Percentiles rank a stretch among this genome's conserved stretches.
Conservation (phyloP, 116 monocot species). For the Thalassia testudinum region DNA sequence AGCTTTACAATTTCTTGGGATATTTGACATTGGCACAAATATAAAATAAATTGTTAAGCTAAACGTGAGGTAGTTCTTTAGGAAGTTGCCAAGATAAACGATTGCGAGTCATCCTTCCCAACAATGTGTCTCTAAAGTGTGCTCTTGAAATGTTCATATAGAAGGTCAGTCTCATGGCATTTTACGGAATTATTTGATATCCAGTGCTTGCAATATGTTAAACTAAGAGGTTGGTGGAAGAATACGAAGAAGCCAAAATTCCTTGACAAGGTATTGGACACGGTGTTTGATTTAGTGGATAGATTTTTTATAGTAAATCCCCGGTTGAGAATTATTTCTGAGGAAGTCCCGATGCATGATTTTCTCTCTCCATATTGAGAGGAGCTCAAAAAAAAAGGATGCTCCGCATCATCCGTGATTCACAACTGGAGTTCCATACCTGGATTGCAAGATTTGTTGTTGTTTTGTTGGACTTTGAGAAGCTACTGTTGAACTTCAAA, state of each 20-base stretch:
- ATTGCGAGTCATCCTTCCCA: too few relatives aligned
- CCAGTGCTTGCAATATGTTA: constrained; percentile 22
- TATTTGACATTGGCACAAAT: constrained; percentile 19
- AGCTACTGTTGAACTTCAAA: too few relatives aligned
- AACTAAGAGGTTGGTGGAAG: constrained; percentile 57
- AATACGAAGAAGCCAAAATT: constrained; percentile 60
- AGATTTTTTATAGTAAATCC: constrained; percentile 75
- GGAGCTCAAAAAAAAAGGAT: constrained; percentile 29
- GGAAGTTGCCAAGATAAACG: constrained; percentile 95
- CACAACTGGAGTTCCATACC: constrained; percentile 30
- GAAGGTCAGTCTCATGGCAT: too few relatives aligned
- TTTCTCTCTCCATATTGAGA: constrained; percentile 73
- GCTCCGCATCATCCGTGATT: constrained; percentile 17
- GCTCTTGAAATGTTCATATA: too few relatives aligned
- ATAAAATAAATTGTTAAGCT: constrained; percentile 83
- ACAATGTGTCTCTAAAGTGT: too few relatives aligned
- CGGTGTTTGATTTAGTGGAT: constrained; percentile 63
- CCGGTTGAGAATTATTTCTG: constrained; percentile 44
- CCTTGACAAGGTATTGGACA: constrained; percentile 26
- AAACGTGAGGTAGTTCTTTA: constrained; percentile 86
- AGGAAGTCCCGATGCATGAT: constrained; percentile 67
- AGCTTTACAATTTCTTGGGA: not conserved
- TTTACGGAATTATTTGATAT: constrained; percentile 44
- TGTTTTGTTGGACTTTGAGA: too few relatives aligned
- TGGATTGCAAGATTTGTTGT: not conserved